Evolutionary conservation across 495 filamentous ascomycete genomes (phyloP).

Genomic region (Sporormia fimetaria): DNA sequence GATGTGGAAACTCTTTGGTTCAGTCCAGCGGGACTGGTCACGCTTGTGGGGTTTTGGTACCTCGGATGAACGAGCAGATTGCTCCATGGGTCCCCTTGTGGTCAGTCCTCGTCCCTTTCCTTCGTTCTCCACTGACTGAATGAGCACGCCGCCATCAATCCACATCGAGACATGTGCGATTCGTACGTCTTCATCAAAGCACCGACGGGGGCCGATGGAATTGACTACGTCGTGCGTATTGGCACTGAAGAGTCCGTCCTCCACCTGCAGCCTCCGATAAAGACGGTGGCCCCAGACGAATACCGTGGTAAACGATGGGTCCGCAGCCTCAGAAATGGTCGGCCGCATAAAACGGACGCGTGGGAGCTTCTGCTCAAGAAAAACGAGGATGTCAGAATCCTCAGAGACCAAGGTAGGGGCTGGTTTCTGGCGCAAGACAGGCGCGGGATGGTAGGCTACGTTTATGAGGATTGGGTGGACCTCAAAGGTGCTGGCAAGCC

Average conservation of each 20-base stretch:
- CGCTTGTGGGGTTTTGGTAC: too few species aligned
- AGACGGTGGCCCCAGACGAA: neutral
- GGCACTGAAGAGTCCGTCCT: constrained; percentile 1
- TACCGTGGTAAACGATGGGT: constrained; percentile 3
- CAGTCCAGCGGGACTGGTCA: too few species aligned
- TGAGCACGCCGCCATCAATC: constrained; percentile 8
- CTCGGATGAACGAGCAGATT: too few species aligned
- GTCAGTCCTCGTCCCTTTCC: too few species aligned
- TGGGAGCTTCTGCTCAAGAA: constrained; percentile 12
- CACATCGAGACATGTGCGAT: constrained; percentile 1
- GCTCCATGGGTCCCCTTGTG: too few species aligned
- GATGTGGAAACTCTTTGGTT: too few species aligned
- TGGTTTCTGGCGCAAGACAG: constrained; percentile 9
- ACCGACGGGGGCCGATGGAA: neutral
- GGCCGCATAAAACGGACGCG: neutral
- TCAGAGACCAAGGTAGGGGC: constrained; percentile 3
- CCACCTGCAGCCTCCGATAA: neutral
- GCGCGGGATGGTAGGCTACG: constrained; percentile 2
- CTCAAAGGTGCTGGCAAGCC: neutral
- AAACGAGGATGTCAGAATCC: constrained; percentile 8
- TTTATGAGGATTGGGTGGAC: constrained; percentile 3
- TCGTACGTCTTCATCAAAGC: constrained; percentile 7
- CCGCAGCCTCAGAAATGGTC: neutral
- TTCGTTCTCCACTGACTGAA: too few species aligned
- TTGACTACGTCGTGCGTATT: constrained; percentile 4